Percentiles rank a stretch among this genome's conserved stretches.
Conservation (phyloP, 2,329 filamentous ascomycete genomes). For the Colletotrichum somersetense region DNA sequence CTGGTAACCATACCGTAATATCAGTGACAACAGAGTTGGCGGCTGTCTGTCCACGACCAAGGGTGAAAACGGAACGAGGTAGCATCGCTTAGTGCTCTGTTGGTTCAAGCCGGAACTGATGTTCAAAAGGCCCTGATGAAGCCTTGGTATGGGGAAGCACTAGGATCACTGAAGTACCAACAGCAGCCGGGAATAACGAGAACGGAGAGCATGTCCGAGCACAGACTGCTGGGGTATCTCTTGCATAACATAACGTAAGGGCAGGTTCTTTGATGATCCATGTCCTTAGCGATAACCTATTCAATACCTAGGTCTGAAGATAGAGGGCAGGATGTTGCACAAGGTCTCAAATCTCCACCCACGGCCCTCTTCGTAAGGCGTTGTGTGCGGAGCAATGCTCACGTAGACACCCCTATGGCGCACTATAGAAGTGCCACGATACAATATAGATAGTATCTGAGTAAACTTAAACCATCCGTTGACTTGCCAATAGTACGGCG, state of each 20-base stretch:
- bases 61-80: neutral
- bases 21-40: neutral
- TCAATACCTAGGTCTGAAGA: neutral
- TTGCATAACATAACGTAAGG: no score
- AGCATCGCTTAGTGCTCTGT: conserved; percentile 1
- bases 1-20: neutral
- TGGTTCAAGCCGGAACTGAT: neutral
- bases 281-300: neutral
- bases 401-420: neutral
- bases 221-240: neutral
- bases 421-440: neutral
- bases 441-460: neutral
- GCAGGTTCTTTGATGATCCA: neutral
- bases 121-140: neutral
- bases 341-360: neutral
- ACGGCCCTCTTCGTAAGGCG: neutral
- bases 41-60: neutral
- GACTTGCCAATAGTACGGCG: neutral
- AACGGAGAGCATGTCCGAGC: neutral
- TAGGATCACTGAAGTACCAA: conserved; percentile 22
- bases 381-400: no score
- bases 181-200: conserved; percentile 24
- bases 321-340: neutral
- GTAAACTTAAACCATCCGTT: no score
- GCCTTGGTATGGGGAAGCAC: conserved; percentile 21